These are phyloP conservation scores for Penicillium turbatum DNA, from an alignment of 495 filamentous ascomycete genomes.

Conservation along the genomic window DNA sequence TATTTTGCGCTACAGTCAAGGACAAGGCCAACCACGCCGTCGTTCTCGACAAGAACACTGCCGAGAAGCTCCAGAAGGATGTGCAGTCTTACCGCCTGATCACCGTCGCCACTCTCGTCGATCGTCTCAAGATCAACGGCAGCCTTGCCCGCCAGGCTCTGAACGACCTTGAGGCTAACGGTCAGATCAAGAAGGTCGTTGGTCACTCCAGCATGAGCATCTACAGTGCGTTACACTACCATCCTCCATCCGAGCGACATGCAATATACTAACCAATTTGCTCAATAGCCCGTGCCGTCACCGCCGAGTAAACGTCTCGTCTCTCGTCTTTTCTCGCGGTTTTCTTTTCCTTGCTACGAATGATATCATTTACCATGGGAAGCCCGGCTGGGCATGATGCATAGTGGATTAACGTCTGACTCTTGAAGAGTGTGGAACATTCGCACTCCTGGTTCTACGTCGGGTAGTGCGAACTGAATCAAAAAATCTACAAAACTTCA, in stretches of 20 bases:
- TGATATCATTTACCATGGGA: conserved; percentile 44
- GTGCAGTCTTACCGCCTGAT: conserved; percentile 99
- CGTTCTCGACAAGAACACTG: conserved; percentile 64
- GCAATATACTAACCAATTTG: conserved; percentile 15
- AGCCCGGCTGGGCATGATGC: conserved; percentile 42
- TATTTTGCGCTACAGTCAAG: conserved; percentile 70
- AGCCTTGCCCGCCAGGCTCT: conserved; percentile 87
- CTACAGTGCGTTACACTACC: conserved; percentile 64
- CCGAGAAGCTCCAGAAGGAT: conserved; percentile 83
- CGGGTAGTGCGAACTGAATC: conserved; percentile 34
- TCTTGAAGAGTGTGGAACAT: conserved; percentile 33
- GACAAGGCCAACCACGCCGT: conserved; percentile 99
- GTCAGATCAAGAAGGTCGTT: conserved; percentile 96
- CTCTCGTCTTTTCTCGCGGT: conserved; percentile 39
- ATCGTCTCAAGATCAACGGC: conserved; percentile 99
- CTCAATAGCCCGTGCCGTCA: conserved; percentile 44
- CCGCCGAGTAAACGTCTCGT: conserved; percentile 47
- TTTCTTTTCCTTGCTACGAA: conserved; percentile 40
- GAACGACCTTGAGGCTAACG: conserved; percentile 94
- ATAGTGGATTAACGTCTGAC: conserved; percentile 33
- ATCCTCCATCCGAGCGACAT: background rate
- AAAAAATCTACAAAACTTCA: conserved; percentile 36
- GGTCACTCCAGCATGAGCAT: conserved; percentile 95
- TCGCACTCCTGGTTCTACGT: conserved; percentile 26
- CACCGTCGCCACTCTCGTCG: conserved; percentile 97